A percentile compares a stretch with the other conserved stretches of the same genome.
Conservation (phyloP, 2,329 filamentous ascomycete genomes). For the Sarocladiaceae sp. region DNA sequence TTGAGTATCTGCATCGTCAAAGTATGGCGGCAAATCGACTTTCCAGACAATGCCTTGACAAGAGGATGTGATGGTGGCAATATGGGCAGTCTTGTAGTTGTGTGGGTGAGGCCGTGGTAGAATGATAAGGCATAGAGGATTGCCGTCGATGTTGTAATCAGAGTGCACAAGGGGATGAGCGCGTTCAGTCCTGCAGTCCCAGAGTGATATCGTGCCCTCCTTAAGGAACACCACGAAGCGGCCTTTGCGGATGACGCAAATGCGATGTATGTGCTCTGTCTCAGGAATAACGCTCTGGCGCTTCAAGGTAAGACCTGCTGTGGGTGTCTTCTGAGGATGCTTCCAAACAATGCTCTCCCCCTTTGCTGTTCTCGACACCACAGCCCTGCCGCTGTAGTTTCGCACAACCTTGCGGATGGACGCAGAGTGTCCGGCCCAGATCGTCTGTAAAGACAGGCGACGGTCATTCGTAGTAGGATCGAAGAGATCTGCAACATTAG, state of each 20-base stretch:
- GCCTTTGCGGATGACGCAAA: conserved; percentile 72
- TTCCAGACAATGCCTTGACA: conserved; percentile 82
- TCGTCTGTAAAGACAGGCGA: conserved; percentile 58
- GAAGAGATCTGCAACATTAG: conserved; percentile 73
- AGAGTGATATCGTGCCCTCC: conserved; percentile 65
- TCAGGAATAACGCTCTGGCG: conserved; percentile 66
- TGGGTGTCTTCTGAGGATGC: conserved; percentile 31
- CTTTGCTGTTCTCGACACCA: conserved; percentile 75
- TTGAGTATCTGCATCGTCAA: conserved; percentile 20
- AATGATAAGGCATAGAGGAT: conserved; percentile 74
- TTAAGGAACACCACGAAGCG: conserved; percentile 79
- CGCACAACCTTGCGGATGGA: conserved; percentile 82
- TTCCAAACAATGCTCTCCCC: conserved; percentile 84
- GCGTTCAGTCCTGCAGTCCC: conserved; percentile 64
- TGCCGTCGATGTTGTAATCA: conserved; percentile 58
- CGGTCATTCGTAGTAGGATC: conserved; percentile 61
- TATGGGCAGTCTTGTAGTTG: conserved; percentile 56
- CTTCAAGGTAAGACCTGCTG: conserved; percentile 44
- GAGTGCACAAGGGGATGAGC: conserved; percentile 50
- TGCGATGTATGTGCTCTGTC: conserved; percentile 71
- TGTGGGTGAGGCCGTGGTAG: conserved; percentile 60
- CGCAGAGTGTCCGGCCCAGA: conserved; percentile 81
- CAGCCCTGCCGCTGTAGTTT: conserved; percentile 73
- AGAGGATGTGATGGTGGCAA: conserved; percentile 78
- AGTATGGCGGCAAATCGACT: conserved; percentile 54